Conservation (phyloP, 1,284 basidiomycete species). For the Wallemia mellicola region DNA sequence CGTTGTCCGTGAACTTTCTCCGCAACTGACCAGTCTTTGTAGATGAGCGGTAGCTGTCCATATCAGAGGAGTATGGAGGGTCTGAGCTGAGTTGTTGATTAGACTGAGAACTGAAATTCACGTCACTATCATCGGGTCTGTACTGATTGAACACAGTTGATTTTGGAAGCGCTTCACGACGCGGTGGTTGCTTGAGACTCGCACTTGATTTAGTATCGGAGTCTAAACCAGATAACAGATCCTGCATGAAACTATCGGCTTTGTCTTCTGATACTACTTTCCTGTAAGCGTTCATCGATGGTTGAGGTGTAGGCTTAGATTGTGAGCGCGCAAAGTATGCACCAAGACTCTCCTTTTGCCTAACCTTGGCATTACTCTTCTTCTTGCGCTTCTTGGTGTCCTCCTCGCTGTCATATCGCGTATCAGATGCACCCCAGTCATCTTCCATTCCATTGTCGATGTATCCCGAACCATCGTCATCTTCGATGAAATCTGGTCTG, state of each 20-base stretch:
- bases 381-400: conserved; percentile 8
- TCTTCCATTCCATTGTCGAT: conserved; percentile 90
- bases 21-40: background rate
- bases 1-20: background rate
- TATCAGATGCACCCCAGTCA: conserved; percentile 25
- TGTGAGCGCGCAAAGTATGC: background rate
- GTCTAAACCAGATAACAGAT: background rate
- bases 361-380: conserved; percentile 18
- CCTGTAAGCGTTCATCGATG: background rate
- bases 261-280: background rate
- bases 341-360: background rate
- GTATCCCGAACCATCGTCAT: conserved; percentile 76
- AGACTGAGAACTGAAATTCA: background rate
- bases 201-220: background rate
- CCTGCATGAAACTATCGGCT: background rate
- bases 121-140: background rate
- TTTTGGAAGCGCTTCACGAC: background rate
- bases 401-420: conserved; percentile 16
- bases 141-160: background rate
- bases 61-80: background rate
- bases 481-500: conserved; percentile 75
- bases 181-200: background rate
- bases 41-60: background rate
- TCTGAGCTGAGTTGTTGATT: background rate
- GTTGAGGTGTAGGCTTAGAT: background rate